Conservation (phyloP, 2,329 filamentous ascomycete genomes). For the Aureobasidium sp. region DNA sequence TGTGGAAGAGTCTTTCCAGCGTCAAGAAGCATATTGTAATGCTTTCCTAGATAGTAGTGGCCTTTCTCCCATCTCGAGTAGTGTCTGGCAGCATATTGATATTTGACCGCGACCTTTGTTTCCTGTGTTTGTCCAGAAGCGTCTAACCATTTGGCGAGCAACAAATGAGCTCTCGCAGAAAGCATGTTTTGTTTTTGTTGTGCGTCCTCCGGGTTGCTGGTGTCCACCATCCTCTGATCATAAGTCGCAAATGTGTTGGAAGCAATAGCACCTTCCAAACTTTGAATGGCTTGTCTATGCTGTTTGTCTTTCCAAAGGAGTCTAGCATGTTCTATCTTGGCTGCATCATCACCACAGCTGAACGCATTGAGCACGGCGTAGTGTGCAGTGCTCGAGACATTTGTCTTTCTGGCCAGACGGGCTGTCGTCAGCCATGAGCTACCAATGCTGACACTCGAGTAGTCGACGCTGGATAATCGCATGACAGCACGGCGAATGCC, state of each 20-base stretch:
- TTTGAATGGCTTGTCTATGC: slow-evolving; percentile 89
- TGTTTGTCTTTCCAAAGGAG: slow-evolving; percentile 90
- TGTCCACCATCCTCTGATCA: slow-evolving; percentile 29
- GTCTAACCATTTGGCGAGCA: slow-evolving; percentile 95
- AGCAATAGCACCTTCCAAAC: slow-evolving; percentile 76
- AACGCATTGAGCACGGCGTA: slow-evolving; percentile 88
- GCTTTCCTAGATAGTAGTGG: slow-evolving; percentile 91
- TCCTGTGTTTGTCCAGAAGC: slow-evolving; percentile 88
- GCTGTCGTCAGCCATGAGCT: slow-evolving; percentile 80
- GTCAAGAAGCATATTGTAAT: slow-evolving; percentile 94
- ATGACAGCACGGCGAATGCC: slow-evolving; percentile 81
- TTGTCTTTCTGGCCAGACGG: slow-evolving; percentile 76
- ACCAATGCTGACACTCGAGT: slow-evolving; percentile 67
- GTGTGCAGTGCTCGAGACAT: slow-evolving; percentile 79
- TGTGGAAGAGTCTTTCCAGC: slow-evolving; percentile 72
- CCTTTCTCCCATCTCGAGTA: slow-evolving; percentile 81
- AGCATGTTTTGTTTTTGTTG: slow-evolving; percentile 52
- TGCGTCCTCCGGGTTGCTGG: slow-evolving; percentile 28
- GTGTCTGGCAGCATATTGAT: slow-evolving; percentile 70
- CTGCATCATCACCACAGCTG: slow-evolving; percentile 73
- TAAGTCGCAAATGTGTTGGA: slow-evolving; percentile 63
- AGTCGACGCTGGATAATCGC: slow-evolving; percentile 55
- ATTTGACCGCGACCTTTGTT: slow-evolving; percentile 69
- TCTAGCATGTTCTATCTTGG: slow-evolving; percentile 89
- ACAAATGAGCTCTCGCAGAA: slow-evolving; percentile 71